A percentile compares a stretch with the other conserved stretches of the same genome.
Evolutionary conservation across 2,329 filamentous ascomycete species (phyloP).

Genomic region (Diaporthe sp.): DNA sequence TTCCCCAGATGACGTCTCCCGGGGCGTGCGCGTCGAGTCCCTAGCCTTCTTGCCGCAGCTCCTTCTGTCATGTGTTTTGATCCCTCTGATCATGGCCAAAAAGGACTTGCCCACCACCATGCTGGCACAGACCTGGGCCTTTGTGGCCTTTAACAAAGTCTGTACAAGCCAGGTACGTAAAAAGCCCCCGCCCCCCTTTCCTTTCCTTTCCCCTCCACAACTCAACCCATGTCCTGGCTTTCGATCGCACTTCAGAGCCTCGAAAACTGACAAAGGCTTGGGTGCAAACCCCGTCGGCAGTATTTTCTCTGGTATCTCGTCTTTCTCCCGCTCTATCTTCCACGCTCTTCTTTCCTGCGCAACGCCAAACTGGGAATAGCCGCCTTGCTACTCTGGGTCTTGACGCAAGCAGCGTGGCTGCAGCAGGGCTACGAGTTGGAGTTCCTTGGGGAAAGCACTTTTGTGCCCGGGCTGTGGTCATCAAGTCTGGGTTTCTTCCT

Average conservation of each 20-base stretch:
- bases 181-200: neutral
- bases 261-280: neutral
- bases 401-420: slow-evolving; percentile 81
- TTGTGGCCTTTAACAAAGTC: slow-evolving; percentile 98
- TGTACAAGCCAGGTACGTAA: slow-evolving; percentile 91
- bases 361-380: slow-evolving; percentile 72
- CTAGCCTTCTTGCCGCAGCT: slow-evolving; percentile 93
- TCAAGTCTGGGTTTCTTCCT: slow-evolving; percentile 84
- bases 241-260: too few relatives aligned
- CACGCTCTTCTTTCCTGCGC: slow-evolving; percentile 79
- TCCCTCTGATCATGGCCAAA: slow-evolving; percentile 80
- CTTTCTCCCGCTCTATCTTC: slow-evolving; percentile 92
- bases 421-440: slow-evolving; percentile 83
- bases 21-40: slow-evolving; percentile 72
- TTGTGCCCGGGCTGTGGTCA: slow-evolving; percentile 86
- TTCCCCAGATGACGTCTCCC: slow-evolving; percentile 55
- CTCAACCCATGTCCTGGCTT: too few relatives aligned
- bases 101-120: slow-evolving; percentile 85
- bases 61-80: slow-evolving; percentile 80
- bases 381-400: slow-evolving; percentile 80
- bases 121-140: slow-evolving; percentile 96
- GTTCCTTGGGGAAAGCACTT: slow-evolving; percentile 85
- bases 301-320: slow-evolving; percentile 99
- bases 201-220: neutral
- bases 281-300: slow-evolving; percentile 58